phyloP scores from a whole-genome alignment of 2,329 filamentous ascomycete species.

The Aspergillus sp. region DNA sequence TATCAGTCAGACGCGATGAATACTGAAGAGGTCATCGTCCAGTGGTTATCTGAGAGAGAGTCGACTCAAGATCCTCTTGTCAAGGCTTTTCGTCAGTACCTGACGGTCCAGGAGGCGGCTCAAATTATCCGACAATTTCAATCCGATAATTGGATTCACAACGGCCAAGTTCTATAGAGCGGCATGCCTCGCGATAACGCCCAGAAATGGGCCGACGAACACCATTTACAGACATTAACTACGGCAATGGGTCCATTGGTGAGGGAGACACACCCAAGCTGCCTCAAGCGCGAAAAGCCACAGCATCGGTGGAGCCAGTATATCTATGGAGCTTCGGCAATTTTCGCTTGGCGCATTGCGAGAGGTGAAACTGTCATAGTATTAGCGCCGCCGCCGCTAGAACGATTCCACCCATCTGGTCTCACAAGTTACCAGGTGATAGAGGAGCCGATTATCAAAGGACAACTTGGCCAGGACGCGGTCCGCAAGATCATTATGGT shows the following conservation, averaged over 20 bases:
- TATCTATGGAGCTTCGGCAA: slow-evolving; percentile 16
- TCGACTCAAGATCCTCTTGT: not conserved
- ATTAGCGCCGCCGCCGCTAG: slow-evolving; percentile 16
- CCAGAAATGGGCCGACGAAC: slow-evolving; percentile 17
- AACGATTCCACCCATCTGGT: slow-evolving; percentile 16
- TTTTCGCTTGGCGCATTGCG: slow-evolving; percentile 17
- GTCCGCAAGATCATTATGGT: slow-evolving; percentile 15
- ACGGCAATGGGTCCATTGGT: slow-evolving; percentile 18
- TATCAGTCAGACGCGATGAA: too few species aligned
- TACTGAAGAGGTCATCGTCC: not conserved
- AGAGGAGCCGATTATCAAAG: slow-evolving; percentile 20
- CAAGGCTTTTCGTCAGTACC: not conserved
- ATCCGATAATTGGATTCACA: not conserved
- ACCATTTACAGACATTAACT: slow-evolving; percentile 17
- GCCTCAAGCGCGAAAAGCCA: slow-evolving; percentile 7
- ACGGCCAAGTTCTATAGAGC: slow-evolving; percentile 19
- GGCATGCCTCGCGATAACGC: slow-evolving; percentile 12
- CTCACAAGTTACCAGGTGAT: slow-evolving; percentile 16
- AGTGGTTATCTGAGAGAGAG: not conserved
- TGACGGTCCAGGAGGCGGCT: not conserved
- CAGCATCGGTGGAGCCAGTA: slow-evolving; percentile 11
- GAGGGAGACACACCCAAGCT: slow-evolving; percentile 8
- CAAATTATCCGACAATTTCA: not conserved
- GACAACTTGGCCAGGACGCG: slow-evolving; percentile 5
- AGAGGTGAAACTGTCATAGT: slow-evolving; percentile 13